Base-by-base conservation (phyloP, 2,329 filamentous ascomycete species). In the Apiospora sp. region DNA sequence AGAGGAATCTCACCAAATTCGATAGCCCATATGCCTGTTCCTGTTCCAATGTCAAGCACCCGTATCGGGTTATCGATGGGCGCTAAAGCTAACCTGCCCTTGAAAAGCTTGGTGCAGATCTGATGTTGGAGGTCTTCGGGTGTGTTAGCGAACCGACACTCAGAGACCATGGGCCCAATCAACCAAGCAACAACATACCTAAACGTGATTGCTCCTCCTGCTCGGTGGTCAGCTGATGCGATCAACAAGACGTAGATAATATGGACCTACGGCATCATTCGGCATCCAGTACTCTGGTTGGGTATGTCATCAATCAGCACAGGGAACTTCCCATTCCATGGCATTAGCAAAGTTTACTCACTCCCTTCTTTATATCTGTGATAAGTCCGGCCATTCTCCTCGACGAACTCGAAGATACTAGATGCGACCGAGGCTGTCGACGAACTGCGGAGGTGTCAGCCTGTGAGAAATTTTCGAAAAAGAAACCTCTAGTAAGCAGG, bases 31-130 rank as follows among this genome's bases (percentile, higher is more conserved):
- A 70, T 54, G 5, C 68, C 68, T 8, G 68, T 70, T 16, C 68
- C 68, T 4, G 79, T 80, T 48, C 78, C 79, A 22, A 79, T 46
- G 67, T 80, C 79, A 27, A 80, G 73, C 34, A 80, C 77, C 19
- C 73, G 67, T 27, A 72, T 61, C 16, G 74, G 74, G 2, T 68
- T 46, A 13, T 73, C 70, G 27, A 76, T 72, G 7, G 77, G 77
- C 6, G 77, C 77, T 0, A 77, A 68, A 34, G 72, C 72, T 3
- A 77, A 73, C 44, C 76, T 72, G 16, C 73, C 74, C 34, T 70
- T 70, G 30, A 73, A 71, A 1, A 75, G 61, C 8, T 72, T 72
- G 67, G 75, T 67, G 37, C 61, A 74, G 44, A 77, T 73, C 19
- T 68, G 58, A 51, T 77, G 75, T 44, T 75, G 74, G 30, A 75